These are phyloP conservation scores for Tuber microsphaerosporum DNA, from an alignment of 495 filamentous ascomycete species.

Conservation along the genomic window DNA sequence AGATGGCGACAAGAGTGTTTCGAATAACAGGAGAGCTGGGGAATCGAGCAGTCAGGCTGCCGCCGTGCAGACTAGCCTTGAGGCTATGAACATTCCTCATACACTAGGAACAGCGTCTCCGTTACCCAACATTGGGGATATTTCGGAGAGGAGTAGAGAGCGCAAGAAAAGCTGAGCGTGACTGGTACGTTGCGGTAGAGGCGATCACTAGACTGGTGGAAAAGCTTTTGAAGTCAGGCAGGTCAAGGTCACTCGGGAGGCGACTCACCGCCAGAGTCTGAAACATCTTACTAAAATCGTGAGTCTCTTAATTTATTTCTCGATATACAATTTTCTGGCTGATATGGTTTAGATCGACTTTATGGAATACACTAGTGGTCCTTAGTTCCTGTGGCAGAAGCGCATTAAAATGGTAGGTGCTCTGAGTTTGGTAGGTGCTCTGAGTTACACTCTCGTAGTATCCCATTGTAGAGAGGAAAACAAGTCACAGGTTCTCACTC, in stretches of 20 bases:
- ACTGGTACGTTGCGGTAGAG: conserved; percentile 66
- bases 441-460: too few species aligned
- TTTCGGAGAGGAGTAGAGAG: conserved; percentile 34
- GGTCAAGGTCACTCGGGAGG: conserved; percentile 84
- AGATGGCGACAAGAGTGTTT: conserved; percentile 42
- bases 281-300: conserved; percentile 47
- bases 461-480: not conserved
- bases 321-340: conserved; percentile 4
- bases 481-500: not conserved
- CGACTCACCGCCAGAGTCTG: conserved; percentile 95
- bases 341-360: conserved; percentile 63
- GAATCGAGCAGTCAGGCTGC: conserved; percentile 32
- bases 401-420: conserved; percentile 79
- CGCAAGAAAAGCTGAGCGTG: conserved; percentile 61
- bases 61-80: conserved; percentile 17
- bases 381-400: conserved; percentile 82
- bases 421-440: conserved; percentile 62
- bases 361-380: conserved; percentile 76
- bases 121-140: conserved; percentile 28
- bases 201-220: conserved; percentile 72
- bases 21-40: conserved; percentile 27
- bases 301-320: too few species aligned
- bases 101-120: conserved; percentile 37
- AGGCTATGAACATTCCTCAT: conserved; percentile 14
- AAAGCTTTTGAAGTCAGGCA: conserved; percentile 74